Evolutionary conservation across 1,139 yeast genomes (phyloP), one percentile per base, ranked within the genome.

Genomic region (Saccharomyces hybrid): DNA sequence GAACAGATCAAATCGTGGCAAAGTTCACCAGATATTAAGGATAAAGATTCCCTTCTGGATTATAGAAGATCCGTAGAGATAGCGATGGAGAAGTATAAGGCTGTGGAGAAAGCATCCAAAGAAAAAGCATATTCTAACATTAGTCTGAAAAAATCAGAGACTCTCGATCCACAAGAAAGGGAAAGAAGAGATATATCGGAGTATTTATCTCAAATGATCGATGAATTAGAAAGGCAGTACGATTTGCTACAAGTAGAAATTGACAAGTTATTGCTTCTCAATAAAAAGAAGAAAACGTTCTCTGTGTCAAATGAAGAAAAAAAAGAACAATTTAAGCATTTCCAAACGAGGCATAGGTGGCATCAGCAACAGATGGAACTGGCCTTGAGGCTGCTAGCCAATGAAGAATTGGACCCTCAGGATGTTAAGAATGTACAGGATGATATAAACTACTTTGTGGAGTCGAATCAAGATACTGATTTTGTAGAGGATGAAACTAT

Each of bases 1-100:
- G 91, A 86, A 69, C 91, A 84, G 70, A 82, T 86, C 59, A 86
- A 86, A 66, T 82, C 82, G 61, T 86, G 93, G 93, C 82, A 85
- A 61, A 79, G 87, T 27, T 84, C 84, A 54, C 79, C 79, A 57
- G 85, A 86, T 55, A 83, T 85, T 59, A 86, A 86, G 66, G 91
- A 86, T 64, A 84, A 85, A 70, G 81, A 78, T 54, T 69, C 78
- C 51, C 73, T 86, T 50, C 78, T 81, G 63, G 86, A 82, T 52
- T 79, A 82, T 63, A 75, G 91, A 59, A 75, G 83, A 61, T 75
- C 79, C 52, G 88, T 86, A 49, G 89, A 86, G 63, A 82, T 80
- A 60, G 91, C 91, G 31, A 86, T 86, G 95, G 95, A 86, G 69
- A 20, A 20, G 23, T 20, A 20, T 20, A 20, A 20, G 23, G 23